Conservation (phyloP, 768 basidiomycete species). For the Gelatoporia subvermispora region DNA sequence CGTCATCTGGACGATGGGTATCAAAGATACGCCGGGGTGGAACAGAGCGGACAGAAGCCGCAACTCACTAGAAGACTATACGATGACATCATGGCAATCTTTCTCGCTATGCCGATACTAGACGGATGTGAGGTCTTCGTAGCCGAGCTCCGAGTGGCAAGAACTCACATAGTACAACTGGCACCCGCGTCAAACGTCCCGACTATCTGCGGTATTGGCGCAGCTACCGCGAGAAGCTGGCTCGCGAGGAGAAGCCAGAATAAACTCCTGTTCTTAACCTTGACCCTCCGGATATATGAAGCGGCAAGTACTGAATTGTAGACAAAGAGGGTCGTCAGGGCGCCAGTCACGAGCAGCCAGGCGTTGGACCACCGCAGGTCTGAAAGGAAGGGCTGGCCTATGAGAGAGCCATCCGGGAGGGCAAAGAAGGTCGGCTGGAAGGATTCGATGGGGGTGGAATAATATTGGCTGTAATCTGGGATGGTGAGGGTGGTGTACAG, state of each 20-base stretch:
- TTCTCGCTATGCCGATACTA: constrained; percentile 13
- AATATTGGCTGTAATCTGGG: constrained; percentile 41
- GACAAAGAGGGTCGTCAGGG: constrained; percentile 45
- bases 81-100: constrained; percentile 12
- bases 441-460: constrained; percentile 34
- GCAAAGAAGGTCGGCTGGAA: constrained; percentile 45
- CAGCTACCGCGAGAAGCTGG: constrained; percentile 46
- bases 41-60: too few relatives aligned
- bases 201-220: constrained; percentile 38
- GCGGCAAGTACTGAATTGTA: constrained; percentile 47
- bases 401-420: constrained; percentile 54
- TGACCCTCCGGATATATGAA: constrained; percentile 49
- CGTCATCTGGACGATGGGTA: constrained; percentile 38
- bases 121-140: background rate
- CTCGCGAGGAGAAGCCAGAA: constrained; percentile 53
- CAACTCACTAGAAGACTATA: constrained; percentile 19
- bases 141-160: constrained; percentile 15
- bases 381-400: constrained; percentile 40
- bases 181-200: constrained; percentile 39
- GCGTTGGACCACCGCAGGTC: constrained; percentile 38
- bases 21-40: background rate
- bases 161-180: constrained; percentile 46
- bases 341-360: constrained; percentile 43
- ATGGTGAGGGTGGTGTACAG: constrained; percentile 48
- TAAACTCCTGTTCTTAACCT: constrained; percentile 52